Evolutionary conservation across 2,329 filamentous ascomycete species (phyloP), one percentile per base, ranked within the genome.

Genomic region (Tolypocladium sp.): DNA sequence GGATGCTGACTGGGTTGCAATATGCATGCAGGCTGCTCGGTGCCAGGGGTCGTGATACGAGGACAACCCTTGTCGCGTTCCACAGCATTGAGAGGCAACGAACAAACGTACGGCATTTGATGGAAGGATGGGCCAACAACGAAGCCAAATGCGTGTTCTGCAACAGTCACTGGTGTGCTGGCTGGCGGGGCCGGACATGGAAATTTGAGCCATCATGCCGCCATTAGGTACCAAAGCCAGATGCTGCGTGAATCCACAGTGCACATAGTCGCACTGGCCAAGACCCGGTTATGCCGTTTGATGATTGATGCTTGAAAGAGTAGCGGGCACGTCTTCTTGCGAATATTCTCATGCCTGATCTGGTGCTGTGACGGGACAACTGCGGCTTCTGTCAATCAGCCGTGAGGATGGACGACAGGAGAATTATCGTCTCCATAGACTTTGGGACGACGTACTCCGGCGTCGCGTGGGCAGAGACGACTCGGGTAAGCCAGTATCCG

Each of bases 381-480:
- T 33, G 25, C 37, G 37, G 27, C 37, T 7, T 38, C 17, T 9
- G 37, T 37, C 46, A 38, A 57, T 59, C 58, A 57, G 59, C 61
- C 62, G 59, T 59, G 56, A 67, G 51, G 60, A 73, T 73, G 71
- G 61, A 62, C 58, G 66, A 67, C 46, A 65, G 74, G 64, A 77
- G 73, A 66, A 76, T 82, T 61, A 74, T 82, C 57, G 74, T 82
- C 62, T 80, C 78, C 25, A 78, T 83, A 60, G 81, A 83, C 65
- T 83, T 83, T 63, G 81, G 81, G 33, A 83, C 81, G 15, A 84
- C 81, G 5, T 83, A 79, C 65, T 81, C 80, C 17, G 80, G 79
- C 37, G 72, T 82, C n/a, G 78, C 79, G 37, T 83, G 79, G 77
- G 76, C 76, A 49, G 74, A 79, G 60, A 77, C 77, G 54, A 71